Evolutionary conservation across 2,329 filamentous ascomycete genomes (phyloP).

Genomic region (Paecilomyces sp.): DNA sequence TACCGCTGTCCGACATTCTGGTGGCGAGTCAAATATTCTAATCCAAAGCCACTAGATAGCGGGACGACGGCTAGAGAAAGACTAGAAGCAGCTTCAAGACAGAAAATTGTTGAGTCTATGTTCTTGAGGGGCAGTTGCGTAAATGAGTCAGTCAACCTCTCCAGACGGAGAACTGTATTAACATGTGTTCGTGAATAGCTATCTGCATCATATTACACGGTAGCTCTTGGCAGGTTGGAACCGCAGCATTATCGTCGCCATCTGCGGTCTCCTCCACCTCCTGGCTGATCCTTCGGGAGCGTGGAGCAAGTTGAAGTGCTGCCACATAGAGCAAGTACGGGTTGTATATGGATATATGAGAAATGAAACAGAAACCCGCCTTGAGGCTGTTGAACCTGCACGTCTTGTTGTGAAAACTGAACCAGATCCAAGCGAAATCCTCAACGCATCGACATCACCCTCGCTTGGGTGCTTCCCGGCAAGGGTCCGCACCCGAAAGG

Average conservation of each 20-base stretch:
- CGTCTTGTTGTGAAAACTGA: conserved; percentile 84
- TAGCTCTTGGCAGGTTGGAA: background rate
- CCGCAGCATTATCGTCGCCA: background rate
- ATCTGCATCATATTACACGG: background rate
- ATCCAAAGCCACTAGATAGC: background rate
- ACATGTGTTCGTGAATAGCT: background rate
- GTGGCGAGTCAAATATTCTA: background rate
- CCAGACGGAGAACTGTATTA: background rate
- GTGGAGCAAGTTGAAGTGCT: conserved; percentile 61
- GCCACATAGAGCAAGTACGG: conserved; percentile 9
- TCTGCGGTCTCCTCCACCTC: background rate
- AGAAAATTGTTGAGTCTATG: background rate
- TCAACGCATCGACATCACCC: conserved; percentile 46
- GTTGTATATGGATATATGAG: conserved; percentile 34
- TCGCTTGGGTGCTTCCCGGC: conserved; percentile 2
- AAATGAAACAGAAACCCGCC: conserved; percentile 49
- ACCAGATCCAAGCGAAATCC: conserved; percentile 59
- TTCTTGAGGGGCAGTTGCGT: background rate
- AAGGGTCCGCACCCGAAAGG: conserved; percentile 36
- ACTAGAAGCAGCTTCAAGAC: background rate
- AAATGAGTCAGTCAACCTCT: background rate
- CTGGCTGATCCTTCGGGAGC: conserved; percentile 13
- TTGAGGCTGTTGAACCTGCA: conserved; percentile 62
- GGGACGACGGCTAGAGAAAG: background rate
- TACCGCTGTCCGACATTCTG: background rate